Percentiles rank a stretch among this genome's conserved stretches.
phyloP scores from a whole-genome alignment of 768 basidiomycete species.

The Clavaria fumosa region DNA sequence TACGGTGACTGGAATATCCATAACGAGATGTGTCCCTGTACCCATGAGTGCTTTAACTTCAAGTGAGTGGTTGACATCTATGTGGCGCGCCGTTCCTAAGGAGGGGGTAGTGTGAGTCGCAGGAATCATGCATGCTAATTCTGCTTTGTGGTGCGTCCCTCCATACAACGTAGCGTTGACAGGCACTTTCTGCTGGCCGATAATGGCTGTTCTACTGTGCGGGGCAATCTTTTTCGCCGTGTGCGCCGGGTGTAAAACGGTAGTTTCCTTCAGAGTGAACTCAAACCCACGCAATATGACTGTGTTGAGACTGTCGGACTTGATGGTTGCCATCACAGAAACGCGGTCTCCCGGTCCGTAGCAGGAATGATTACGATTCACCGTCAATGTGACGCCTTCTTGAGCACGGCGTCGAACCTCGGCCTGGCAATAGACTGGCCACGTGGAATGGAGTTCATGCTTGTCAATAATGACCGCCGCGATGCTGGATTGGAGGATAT shows the following conservation, averaged over 20 bases:
- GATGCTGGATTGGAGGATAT: constrained; percentile 47
- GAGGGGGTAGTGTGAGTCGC: constrained; percentile 67
- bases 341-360: constrained; percentile 81
- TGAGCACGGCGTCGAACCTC: constrained; percentile 51
- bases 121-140: constrained; percentile 56
- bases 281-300: constrained; percentile 75
- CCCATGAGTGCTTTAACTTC: constrained; percentile 67
- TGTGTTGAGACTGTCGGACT: constrained; percentile 51
- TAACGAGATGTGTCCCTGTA: constrained; percentile 40
- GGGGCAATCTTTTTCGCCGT: constrained; percentile 44
- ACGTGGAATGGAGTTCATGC: constrained; percentile 84
- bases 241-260: constrained; percentile 53
- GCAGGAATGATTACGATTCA: constrained; percentile 63
- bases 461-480: constrained; percentile 77
- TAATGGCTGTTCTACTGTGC: constrained; percentile 33
- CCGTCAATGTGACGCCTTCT: constrained; percentile 59
- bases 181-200: constrained; percentile 59
- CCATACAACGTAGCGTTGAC: constrained; percentile 63
- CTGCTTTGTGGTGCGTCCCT: constrained; percentile 54
- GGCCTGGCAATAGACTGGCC: constrained; percentile 78
- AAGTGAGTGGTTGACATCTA: constrained; percentile 73
- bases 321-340: constrained; percentile 51
- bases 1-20: constrained; percentile 68
- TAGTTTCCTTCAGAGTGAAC: constrained; percentile 62
- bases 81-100: constrained; percentile 65